Evolutionary conservation across 495 filamentous ascomycete species (phyloP).

Genomic region (Hypoxylon subgilvum): DNA sequence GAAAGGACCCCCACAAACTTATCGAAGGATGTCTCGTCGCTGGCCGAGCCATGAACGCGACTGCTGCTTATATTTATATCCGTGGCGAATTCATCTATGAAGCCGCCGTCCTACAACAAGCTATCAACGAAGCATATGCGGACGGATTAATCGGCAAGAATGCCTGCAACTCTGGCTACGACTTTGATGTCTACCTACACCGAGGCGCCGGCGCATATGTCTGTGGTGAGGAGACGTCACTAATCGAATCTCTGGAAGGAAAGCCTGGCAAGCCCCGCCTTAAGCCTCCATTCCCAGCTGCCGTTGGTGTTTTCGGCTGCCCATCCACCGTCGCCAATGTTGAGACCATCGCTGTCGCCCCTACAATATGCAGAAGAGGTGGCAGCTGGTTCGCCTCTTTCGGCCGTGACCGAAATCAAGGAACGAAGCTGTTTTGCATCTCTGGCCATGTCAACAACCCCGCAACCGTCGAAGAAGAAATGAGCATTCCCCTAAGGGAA

Average conservation of each 20-base stretch:
- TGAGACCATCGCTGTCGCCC: slow-evolving; percentile 93
- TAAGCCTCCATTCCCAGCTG: slow-evolving; percentile 97
- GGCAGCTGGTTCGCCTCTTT: slow-evolving; percentile 90
- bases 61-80: slow-evolving; percentile 98
- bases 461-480: slow-evolving; percentile 96
- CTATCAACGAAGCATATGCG: slow-evolving; percentile 96
- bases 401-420: slow-evolving; percentile 91
- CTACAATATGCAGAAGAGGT: slow-evolving; percentile 93
- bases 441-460: slow-evolving; percentile 99
- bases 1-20: slow-evolving; percentile 98
- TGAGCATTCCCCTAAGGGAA: slow-evolving; percentile 92
- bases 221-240: slow-evolving; percentile 95
- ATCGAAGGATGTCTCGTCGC: slow-evolving; percentile 97
- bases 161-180: slow-evolving; percentile 93
- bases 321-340: slow-evolving; percentile 98
- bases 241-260: slow-evolving; percentile 97
- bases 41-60: slow-evolving; percentile 96
- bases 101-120: slow-evolving; percentile 88
- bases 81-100: slow-evolving; percentile 98
- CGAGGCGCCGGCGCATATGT: slow-evolving; percentile 97
- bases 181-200: slow-evolving; percentile 97
- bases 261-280: slow-evolving; percentile 98
- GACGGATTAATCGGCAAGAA: slow-evolving; percentile 96
- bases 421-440: slow-evolving; percentile 98
- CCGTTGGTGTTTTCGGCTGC: slow-evolving; percentile 96